Evolutionary conservation across 768 basidiomycete genomes (phyloP).

Genomic region (Termitomyces sp.): DNA sequence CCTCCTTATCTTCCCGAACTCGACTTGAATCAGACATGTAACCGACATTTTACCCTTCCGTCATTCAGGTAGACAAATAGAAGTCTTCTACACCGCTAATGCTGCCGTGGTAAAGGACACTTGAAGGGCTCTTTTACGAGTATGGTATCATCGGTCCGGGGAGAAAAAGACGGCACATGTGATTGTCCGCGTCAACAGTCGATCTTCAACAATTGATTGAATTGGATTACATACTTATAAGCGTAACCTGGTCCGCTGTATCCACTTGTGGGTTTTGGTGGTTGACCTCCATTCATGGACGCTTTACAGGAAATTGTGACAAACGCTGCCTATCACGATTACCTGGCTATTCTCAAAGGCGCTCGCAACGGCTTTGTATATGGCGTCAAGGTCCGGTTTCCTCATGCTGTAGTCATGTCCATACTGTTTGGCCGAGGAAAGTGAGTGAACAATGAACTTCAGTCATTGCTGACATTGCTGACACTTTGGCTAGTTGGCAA

Average conservation of each 20-base stretch:
- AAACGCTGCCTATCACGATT: slow-evolving; percentile 81
- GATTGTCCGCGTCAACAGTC: slow-evolving; percentile 9
- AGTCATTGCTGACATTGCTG: slow-evolving; percentile 6
- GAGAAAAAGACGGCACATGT: slow-evolving; percentile 11
- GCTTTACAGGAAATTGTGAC: slow-evolving; percentile 42
- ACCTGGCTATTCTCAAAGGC: slow-evolving; percentile 90
- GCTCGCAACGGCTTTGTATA: slow-evolving; percentile 88
- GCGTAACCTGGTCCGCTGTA: not conserved
- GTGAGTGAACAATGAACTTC: slow-evolving; percentile 41
- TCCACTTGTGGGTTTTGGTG: not conserved
- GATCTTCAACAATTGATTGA: not conserved
- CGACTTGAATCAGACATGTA: not conserved
- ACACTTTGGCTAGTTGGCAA: slow-evolving; percentile 50
- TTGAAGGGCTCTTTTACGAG: not conserved
- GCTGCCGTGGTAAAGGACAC: not conserved
- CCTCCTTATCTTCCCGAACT: not conserved
- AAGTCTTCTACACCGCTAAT: not conserved
- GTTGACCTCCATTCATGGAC: slow-evolving; percentile 17
- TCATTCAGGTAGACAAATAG: not conserved
- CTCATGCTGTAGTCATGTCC: slow-evolving; percentile 96
- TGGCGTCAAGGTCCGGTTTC: slow-evolving; percentile 87
- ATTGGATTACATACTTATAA: not conserved
- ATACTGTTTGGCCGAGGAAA: slow-evolving; percentile 88
- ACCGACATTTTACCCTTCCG: not conserved
- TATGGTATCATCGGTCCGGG: not conserved